These are phyloP conservation scores for Vaccinium myrtillus DNA, from an alignment of 148 eudicot species.

Conservation along the genomic window DNA sequence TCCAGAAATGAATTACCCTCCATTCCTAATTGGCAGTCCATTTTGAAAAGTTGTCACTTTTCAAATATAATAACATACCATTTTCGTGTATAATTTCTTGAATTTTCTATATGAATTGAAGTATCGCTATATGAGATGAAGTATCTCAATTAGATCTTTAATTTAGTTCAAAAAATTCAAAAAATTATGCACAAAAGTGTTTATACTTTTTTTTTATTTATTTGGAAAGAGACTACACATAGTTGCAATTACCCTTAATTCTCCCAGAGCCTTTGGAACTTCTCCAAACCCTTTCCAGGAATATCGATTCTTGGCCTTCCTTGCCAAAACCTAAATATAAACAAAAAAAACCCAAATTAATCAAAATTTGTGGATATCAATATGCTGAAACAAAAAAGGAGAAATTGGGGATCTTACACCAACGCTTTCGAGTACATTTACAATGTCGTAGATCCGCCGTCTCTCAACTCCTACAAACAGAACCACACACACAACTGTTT, in stretches of 20 bases:
- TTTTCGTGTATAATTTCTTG: background rate
- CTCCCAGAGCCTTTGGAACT: slow-evolving; percentile 64
- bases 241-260: slow-evolving; percentile 51
- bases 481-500: background rate
- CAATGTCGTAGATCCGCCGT: slow-evolving; percentile 97
- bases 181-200: background rate
- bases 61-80: background rate
- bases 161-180: background rate
- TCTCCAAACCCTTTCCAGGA: slow-evolving; percentile 86
- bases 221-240: background rate
- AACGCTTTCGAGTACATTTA: slow-evolving; percentile 90
- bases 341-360: slow-evolving; percentile 3
- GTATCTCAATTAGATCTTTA: background rate
- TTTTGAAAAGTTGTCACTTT: background rate
- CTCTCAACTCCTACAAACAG: slow-evolving; percentile 79
- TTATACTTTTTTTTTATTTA: background rate
- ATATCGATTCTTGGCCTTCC: slow-evolving; percentile 81
- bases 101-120: background rate
- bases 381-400: background rate
- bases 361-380: background rate
- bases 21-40: background rate
- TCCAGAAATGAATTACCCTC: background rate
- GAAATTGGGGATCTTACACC: slow-evolving; percentile 54
- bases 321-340: slow-evolving; percentile 53
- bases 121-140: background rate